phyloP scores from a whole-genome alignment of 2,329 filamentous ascomycete genomes.

The Kalmusia sp. region DNA sequence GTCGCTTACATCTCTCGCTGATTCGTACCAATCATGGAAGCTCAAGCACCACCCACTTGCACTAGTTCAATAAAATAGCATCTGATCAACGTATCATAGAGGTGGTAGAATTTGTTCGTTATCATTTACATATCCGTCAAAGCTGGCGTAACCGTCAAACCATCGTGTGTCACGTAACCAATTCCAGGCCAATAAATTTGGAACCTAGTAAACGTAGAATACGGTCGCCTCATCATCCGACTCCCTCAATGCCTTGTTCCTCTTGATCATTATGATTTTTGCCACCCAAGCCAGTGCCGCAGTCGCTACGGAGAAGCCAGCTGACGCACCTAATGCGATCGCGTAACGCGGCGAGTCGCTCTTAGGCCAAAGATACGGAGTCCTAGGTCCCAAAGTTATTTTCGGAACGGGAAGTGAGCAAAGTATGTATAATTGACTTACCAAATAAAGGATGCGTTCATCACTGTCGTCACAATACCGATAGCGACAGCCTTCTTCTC shows the following conservation, averaged over 20 bases:
- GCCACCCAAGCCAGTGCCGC: conserved; percentile 39
- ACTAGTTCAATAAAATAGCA: too few species aligned
- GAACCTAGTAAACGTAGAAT: conserved; percentile 43
- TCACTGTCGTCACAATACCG: conserved; percentile 53
- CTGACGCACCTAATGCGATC: conserved; percentile 39
- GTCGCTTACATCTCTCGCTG: too few species aligned
- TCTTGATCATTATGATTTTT: conserved; percentile 37
- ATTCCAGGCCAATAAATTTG: too few species aligned
- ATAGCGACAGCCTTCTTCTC: conserved; percentile 56
- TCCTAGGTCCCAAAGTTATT: conserved; percentile 21
- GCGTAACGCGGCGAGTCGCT: conserved; percentile 37
- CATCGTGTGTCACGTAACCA: too few species aligned
- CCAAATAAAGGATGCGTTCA: conserved; percentile 53
- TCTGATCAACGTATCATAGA: too few species aligned
- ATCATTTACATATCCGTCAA: too few species aligned
- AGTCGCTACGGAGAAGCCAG: conserved; percentile 40
- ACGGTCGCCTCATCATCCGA: conserved; percentile 29
- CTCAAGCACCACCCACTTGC: too few species aligned
- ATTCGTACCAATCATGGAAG: too few species aligned
- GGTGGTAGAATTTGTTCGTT: too few species aligned
- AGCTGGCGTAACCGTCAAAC: too few species aligned
- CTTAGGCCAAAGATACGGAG: conserved; percentile 44
- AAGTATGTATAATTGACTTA: conserved; percentile 15
- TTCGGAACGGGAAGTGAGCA: background rate
- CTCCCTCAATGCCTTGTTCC: conserved; percentile 42